phyloP scores from a whole-genome alignment of 257 asterid genomes.

The Forsythia viridissima region DNA sequence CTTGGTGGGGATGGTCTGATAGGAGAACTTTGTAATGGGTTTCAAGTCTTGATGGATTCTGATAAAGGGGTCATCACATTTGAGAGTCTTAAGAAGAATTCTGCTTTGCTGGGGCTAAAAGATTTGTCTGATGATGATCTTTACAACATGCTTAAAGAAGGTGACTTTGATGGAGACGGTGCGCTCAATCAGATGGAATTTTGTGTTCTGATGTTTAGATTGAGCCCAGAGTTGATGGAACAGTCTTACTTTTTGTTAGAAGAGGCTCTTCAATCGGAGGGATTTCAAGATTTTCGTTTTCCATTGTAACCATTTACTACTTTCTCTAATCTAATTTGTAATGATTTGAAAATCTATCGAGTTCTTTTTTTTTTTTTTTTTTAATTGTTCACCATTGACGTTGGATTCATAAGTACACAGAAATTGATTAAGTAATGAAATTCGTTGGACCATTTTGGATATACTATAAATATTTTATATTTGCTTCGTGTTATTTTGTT shows the following conservation, averaged over 20 bases:
- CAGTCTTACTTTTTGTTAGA: conserved; percentile 48
- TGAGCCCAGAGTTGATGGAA: conserved; percentile 61
- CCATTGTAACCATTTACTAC: conserved; percentile 11
- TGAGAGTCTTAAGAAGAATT: conserved; percentile 43
- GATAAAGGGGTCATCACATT: conserved; percentile 52
- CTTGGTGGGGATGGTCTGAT: conserved; percentile 55
- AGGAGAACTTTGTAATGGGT: conserved; percentile 51
- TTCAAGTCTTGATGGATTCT: conserved; percentile 43
- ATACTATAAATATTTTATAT: too few relatives aligned
- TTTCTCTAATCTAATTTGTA: conserved; percentile 15
- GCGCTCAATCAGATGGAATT: conserved; percentile 64
- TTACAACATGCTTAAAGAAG: conserved; percentile 39
- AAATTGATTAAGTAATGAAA: neutral
- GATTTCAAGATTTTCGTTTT: conserved; percentile 36
- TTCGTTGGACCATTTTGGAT: neutral
- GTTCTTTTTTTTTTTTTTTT: neutral
- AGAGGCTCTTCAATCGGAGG: conserved; percentile 43
- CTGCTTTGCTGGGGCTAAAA: conserved; percentile 41
- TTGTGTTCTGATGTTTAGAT: conserved; percentile 58
- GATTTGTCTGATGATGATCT: conserved; percentile 46
- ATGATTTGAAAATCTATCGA: neutral
- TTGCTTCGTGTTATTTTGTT: neutral
- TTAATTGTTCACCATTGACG: conserved; percentile 14
- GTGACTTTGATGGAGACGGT: conserved; percentile 64
- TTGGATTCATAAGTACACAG: conserved; percentile 1